A percentile compares a stretch with the other conserved stretches of the same genome.
Evolutionary conservation across 352 stramenopile genomes (phyloP).

Genomic region (Phytophthora fragariaefolia): DNA sequence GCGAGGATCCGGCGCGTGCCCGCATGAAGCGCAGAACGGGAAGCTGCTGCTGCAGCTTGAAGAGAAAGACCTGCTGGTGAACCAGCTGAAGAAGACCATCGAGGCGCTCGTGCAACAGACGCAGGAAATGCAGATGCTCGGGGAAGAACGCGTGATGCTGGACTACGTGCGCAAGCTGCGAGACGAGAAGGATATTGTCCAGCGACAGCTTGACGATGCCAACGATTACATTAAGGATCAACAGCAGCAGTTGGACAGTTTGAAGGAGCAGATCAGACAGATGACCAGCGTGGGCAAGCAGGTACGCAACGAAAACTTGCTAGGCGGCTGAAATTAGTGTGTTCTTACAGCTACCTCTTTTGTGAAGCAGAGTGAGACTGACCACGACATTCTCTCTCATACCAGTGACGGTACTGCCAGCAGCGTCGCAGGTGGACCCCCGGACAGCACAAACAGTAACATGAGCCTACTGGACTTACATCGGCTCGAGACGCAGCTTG

Average conservation of each 20-base stretch:
- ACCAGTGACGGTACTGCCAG: slow-evolving; percentile 40
- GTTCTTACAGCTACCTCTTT: slow-evolving; percentile 32
- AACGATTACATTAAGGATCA: slow-evolving; percentile 83
- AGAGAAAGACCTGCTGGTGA: slow-evolving; percentile 85
- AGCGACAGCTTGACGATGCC: slow-evolving; percentile 75
- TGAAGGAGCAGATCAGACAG: slow-evolving; percentile 76
- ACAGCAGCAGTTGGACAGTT: slow-evolving; percentile 73
- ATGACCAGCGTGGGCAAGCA: slow-evolving; percentile 38
- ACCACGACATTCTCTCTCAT: slow-evolving; percentile 46
- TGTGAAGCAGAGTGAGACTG: slow-evolving; percentile 42
- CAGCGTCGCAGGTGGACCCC: slow-evolving; percentile 15
- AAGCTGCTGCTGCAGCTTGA: slow-evolving; percentile 72
- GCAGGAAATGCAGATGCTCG: slow-evolving; percentile 80
- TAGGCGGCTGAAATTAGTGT: slow-evolving; percentile 10
- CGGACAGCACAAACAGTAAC: slow-evolving; percentile 34
- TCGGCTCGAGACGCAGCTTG: slow-evolving; percentile 24
- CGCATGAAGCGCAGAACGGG: slow-evolving; percentile 37
- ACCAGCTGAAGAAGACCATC: slow-evolving; percentile 82
- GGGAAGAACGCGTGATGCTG: slow-evolving; percentile 80
- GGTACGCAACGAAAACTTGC: slow-evolving; percentile 32
- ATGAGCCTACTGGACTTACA: slow-evolving; percentile 25
- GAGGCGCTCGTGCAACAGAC: slow-evolving; percentile 75
- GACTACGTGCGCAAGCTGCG: slow-evolving; percentile 87
- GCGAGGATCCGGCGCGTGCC: slow-evolving; percentile 20
- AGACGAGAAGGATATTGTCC: slow-evolving; percentile 72